A percentile compares a stretch with the other conserved stretches of the same genome.
phyloP scores from a whole-genome alignment of 768 basidiomycete species.

The Tricholoma bakamatsutake region DNA sequence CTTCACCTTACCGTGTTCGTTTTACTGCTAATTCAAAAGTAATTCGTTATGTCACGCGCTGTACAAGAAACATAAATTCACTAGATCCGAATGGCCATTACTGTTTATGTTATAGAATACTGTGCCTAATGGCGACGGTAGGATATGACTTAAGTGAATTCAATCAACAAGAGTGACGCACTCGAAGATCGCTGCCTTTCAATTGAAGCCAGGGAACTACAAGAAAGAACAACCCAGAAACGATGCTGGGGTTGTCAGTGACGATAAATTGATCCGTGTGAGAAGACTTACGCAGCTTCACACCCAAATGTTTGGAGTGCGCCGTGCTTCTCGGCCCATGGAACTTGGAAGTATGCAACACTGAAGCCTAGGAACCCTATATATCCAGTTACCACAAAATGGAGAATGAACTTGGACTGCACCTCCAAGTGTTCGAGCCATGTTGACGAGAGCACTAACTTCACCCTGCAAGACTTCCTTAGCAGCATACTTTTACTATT shows the following conservation, averaged over 20 bases:
- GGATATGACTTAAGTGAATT: background rate
- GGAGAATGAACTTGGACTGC: background rate
- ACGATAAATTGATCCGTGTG: background rate
- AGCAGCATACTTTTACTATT: background rate
- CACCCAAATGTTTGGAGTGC: conserved; percentile 57
- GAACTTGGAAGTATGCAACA: conserved; percentile 63
- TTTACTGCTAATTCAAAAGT: background rate
- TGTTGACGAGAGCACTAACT: conserved; percentile 55
- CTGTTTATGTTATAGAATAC: background rate
- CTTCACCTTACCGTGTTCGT: background rate
- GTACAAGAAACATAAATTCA: background rate
- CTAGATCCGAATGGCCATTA: background rate
- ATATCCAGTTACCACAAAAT: background rate
- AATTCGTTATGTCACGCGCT: background rate
- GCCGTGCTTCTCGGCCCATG: conserved; percentile 56
- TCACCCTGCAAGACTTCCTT: conserved; percentile 38
- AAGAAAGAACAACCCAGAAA: conserved; percentile 43
- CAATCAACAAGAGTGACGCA: conserved; percentile 21
- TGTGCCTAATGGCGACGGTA: background rate
- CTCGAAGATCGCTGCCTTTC: conserved; percentile 41
- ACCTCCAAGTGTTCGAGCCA: conserved; percentile 50
- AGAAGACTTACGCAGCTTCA: conserved; percentile 48
- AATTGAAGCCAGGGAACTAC: conserved; percentile 46
- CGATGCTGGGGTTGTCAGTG: conserved; percentile 29
- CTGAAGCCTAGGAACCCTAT: conserved; percentile 36